A percentile compares a stretch with the other conserved stretches of the same genome.
Conservation (phyloP, 331 rosid genomes). For the Quercus phellos region DNA sequence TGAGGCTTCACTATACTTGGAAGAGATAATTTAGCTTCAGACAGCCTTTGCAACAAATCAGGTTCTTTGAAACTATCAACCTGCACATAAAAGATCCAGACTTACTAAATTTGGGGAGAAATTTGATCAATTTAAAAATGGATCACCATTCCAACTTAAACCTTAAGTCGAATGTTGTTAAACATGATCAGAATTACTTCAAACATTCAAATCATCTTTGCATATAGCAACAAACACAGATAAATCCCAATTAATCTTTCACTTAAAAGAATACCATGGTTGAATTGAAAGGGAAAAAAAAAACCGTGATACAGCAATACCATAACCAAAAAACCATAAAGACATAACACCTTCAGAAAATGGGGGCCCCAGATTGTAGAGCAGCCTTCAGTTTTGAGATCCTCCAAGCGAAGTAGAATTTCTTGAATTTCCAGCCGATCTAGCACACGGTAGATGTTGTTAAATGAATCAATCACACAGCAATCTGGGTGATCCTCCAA, state of each 20-base stretch:
- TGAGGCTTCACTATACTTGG: conserved; percentile 88
- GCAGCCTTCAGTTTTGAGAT: conserved; percentile 42
- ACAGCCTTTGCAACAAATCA: conserved; percentile 39
- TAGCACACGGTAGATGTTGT: conserved; percentile 51
- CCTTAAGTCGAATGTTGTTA: background rate
- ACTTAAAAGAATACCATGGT: too few relatives aligned
- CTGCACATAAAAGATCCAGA: conserved; percentile 17
- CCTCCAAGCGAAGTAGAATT: conserved; percentile 61
- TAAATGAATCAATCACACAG: conserved; percentile 74
- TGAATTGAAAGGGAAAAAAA: too few relatives aligned
- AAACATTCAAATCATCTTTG: background rate
- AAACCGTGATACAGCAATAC: background rate
- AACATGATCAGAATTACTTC: background rate
- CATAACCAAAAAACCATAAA: background rate
- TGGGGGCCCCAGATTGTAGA: conserved; percentile 62
- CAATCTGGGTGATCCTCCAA: conserved; percentile 52
- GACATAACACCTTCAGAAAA: conserved; percentile 52
- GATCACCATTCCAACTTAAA: background rate
- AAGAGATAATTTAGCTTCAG: conserved; percentile 56
- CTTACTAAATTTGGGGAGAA: background rate
- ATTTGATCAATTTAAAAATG: background rate
- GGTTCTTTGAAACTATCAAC: conserved; percentile 53
- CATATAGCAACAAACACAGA: too few relatives aligned
- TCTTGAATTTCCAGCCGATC: conserved; percentile 72
- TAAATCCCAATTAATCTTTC: too few relatives aligned